A percentile compares a stretch with the other conserved stretches of the same genome.
Conservation (phyloP, 108 stramenopile species). For the Cyclotella cryptica region DNA sequence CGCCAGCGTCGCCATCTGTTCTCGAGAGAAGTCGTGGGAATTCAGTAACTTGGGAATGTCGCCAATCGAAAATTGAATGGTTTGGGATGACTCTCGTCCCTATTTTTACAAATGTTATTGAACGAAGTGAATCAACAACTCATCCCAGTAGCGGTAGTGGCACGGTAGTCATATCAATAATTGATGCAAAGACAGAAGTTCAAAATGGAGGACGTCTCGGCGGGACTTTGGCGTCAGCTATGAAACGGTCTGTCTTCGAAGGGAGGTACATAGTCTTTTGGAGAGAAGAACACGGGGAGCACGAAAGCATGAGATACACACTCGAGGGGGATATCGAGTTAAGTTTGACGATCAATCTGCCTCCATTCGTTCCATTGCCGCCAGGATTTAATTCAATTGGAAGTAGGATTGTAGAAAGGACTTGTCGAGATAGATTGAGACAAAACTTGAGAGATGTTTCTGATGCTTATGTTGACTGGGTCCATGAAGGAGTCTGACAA, state of each 20-base stretch:
- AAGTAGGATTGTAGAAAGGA: conserved; percentile 53
- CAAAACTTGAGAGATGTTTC: conserved; percentile 33
- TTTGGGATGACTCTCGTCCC: conserved; percentile 56
- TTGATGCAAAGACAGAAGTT: conserved; percentile 46
- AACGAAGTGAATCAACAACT: conserved; percentile 23
- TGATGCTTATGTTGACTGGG: conserved; percentile 53
- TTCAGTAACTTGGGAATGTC: conserved; percentile 46
- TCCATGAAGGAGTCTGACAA: not conserved
- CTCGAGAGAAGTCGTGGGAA: conserved; percentile 1
- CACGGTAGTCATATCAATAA: conserved; percentile 22
- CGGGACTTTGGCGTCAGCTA: conserved; percentile 37
- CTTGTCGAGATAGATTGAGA: conserved; percentile 43
- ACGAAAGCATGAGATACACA: conserved; percentile 11
- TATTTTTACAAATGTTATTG: conserved; percentile 50
- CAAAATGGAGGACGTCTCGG: conserved; percentile 31
- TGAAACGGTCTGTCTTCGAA: conserved; percentile 40
- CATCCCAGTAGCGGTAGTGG: not conserved
- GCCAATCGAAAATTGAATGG: conserved; percentile 51
- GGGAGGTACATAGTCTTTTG: conserved; percentile 31
- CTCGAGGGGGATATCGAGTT: conserved; percentile 48
- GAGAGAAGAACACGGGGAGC: conserved; percentile 23
- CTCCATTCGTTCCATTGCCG: conserved; percentile 53
- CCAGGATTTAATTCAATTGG: conserved; percentile 65
- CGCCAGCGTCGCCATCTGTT: not conserved
- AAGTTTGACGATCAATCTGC: conserved; percentile 47